Evolutionary conservation across 2,329 filamentous ascomycete species (phyloP).

Genomic region (Tolypocladium ovalisporum): DNA sequence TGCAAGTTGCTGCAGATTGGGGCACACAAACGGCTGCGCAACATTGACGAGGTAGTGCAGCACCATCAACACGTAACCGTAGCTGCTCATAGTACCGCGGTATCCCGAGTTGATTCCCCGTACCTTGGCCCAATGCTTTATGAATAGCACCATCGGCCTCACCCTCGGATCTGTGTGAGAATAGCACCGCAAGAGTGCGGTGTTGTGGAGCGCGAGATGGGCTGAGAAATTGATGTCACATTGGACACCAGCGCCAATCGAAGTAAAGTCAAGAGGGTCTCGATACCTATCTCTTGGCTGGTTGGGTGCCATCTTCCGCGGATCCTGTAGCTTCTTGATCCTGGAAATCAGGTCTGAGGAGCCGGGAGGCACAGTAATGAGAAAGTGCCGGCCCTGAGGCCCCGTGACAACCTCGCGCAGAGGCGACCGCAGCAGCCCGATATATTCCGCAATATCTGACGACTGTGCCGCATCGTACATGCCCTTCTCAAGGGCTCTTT

Average conservation of each 20-base stretch:
- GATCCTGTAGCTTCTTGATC: constrained; percentile 36
- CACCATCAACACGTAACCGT: constrained; percentile 88
- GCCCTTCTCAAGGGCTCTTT: constrained; percentile 37
- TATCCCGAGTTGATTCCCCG: constrained; percentile 82
- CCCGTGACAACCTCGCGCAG: constrained; percentile 10
- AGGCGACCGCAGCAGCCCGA: constrained; percentile 34
- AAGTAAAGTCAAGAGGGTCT: constrained; percentile 65
- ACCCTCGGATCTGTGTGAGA: constrained; percentile 69
- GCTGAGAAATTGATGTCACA: constrained; percentile 91
- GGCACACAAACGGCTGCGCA: constrained; percentile 67
- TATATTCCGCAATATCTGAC: constrained; percentile 33
- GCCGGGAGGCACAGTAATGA: constrained; percentile 25
- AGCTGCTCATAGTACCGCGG: constrained; percentile 75
- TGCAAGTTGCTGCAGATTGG: constrained; percentile 61
- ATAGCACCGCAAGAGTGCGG: constrained; percentile 72
- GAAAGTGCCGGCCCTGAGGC: constrained; percentile 7
- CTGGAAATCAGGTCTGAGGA: constrained; percentile 23
- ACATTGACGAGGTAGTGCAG: constrained; percentile 84
- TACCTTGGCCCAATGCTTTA: constrained; percentile 84
- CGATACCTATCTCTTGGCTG: constrained; percentile 42
- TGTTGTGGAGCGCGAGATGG: constrained; percentile 74
- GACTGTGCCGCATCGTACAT: constrained; percentile 29
- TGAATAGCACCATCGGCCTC: constrained; percentile 66
- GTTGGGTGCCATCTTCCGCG: constrained; percentile 37
- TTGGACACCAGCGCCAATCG: constrained; percentile 66